Evolutionary conservation across 179 eudicot genomes (phyloP), one percentile per base, ranked within the genome.

Genomic region (Beta macrorhiza): DNA sequence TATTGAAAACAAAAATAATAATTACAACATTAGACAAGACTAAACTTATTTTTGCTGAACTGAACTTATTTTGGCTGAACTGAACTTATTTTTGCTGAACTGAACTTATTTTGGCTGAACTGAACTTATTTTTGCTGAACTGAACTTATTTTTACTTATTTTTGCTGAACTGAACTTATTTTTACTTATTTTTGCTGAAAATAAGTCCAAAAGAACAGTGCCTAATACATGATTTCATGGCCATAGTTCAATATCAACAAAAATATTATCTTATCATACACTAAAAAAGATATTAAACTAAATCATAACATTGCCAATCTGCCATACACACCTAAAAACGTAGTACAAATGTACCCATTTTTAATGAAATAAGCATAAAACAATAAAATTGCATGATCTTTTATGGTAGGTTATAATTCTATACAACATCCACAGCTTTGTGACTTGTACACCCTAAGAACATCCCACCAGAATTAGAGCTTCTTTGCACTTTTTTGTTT

Each of bases 341-440:
- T 57, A 15, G 15, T 78, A 78, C 62, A 51, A 52, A 15, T 6
- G 13, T 47, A 45, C 37, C 19, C 29, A 22, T 17, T 20, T 22
- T 52, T n/a, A 65, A 65, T 20, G 47, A 62, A 6, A 62, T 69
- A 58, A 1, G 52, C 15, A 58, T 76, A 82, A 42, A 74, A 29
- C 25, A 56, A 74, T 82, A 82, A 61, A 49, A 15, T 42, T 44
- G 52, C 42, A 70, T 22, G 10, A 15, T 57, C 14, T 37, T 72
- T 78, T 65, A 77, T 67, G 29, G 32, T 59, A 47, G 51, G 51
- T 32, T 57, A 9, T 52, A 76, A 25, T 69, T 82, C 57, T 57
- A 17, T 25, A 85, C 76, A 68, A 86, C 86, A 78, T 83, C 86
- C 32, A 83, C 73, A 47, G 82, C 80, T 83, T 86, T 86, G 61